Evolutionary conservation across 2,329 filamentous ascomycete species (phyloP).

Genomic region (Fusarium musae): DNA sequence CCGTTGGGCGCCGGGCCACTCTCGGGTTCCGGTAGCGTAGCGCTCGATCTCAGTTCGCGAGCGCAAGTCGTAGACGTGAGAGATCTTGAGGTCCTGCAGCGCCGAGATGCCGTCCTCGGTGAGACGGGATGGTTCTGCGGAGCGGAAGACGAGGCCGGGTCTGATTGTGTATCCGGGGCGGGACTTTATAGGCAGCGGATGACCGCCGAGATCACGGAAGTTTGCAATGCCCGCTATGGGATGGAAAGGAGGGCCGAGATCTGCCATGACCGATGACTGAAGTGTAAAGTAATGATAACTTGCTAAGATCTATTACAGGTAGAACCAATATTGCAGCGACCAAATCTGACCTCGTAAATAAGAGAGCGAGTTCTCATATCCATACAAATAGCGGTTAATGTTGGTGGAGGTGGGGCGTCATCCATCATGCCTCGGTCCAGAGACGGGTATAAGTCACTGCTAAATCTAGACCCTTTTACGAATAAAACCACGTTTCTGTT

Average conservation of each 20-base stretch:
- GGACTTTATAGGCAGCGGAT: conserved; percentile 60
- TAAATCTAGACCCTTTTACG: background rate
- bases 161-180: conserved; percentile 65
- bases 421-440: conserved; percentile 17
- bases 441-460: background rate
- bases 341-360: background rate
- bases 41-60: conserved; percentile 68
- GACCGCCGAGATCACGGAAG: conserved; percentile 75
- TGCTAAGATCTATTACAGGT: background rate
- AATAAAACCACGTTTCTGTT: background rate
- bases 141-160: conserved; percentile 71
- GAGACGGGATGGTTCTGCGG: conserved; percentile 71
- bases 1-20: conserved; percentile 56
- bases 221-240: conserved; percentile 70
- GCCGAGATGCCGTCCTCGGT: conserved; percentile 63
- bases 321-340: background rate
- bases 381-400: background rate
- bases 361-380: background rate
- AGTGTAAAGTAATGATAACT: background rate
- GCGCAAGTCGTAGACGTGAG: conserved; percentile 75
- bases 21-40: conserved; percentile 47
- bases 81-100: conserved; percentile 68
- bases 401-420: conserved; percentile 28
- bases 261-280: conserved; percentile 20
- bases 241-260: conserved; percentile 59